Evolutionary conservation across 345 rosid species (phyloP).

Genomic region (Clarkia xantiana): DNA sequence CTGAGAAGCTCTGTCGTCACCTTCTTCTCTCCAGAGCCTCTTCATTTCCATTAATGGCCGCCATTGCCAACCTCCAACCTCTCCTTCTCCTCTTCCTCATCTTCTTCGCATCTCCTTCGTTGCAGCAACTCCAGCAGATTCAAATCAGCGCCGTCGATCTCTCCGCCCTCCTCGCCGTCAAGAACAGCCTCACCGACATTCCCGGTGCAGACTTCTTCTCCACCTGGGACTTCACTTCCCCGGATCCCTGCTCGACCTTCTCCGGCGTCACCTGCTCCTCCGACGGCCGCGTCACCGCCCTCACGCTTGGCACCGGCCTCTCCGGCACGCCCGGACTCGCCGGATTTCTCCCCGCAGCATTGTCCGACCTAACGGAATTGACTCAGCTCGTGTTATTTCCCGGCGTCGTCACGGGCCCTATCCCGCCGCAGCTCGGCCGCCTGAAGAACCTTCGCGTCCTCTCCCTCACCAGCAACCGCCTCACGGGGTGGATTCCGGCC

Average conservation of each 20-base stretch:
- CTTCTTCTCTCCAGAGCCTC: no score
- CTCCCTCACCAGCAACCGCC: constrained; percentile 61
- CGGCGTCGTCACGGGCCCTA: constrained; percentile 69
- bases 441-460: constrained; percentile 50
- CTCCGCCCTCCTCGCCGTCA: constrained; percentile 30
- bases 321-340: constrained; percentile 45
- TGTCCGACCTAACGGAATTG: constrained; percentile 42
- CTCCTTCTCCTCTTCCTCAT: constrained; percentile 4
- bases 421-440: constrained; percentile 40
- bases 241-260: constrained; percentile 56
- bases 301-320: constrained; percentile 40
- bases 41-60: no score
- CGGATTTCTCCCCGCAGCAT: constrained; percentile 53
- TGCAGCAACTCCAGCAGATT: constrained; percentile 5
- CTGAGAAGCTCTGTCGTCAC: no score
- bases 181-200: constrained; percentile 50
- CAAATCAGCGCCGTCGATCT: constrained; percentile 18
- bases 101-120: not conserved
- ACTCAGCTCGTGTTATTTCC: constrained; percentile 69
- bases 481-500: constrained; percentile 55
- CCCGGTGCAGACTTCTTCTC: constrained; percentile 45
- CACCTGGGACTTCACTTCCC: constrained; percentile 41
- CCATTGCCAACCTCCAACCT: constrained; percentile 4
- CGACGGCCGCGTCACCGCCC: constrained; percentile 10
- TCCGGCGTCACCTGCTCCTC: constrained; percentile 44